Percentiles rank a stretch among this genome's conserved stretches.
phyloP scores from a whole-genome alignment of 345 rosid genomes.

The Erodium maritimum region DNA sequence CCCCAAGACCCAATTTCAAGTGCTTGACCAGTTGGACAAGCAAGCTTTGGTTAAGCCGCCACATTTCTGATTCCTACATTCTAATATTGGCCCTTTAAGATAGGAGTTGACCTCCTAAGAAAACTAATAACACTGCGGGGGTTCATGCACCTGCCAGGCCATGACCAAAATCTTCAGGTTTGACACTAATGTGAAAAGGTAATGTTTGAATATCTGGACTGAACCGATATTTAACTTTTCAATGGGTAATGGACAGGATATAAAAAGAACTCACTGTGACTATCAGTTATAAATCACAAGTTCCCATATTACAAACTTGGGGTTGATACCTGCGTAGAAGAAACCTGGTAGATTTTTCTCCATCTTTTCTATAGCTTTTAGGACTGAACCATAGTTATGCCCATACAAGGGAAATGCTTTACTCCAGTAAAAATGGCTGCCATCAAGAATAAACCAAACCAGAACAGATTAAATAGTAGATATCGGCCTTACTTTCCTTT shows the following conservation, averaged over 20 bases:
- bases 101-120: too few species aligned
- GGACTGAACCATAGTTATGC: conserved; percentile 44
- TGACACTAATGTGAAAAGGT: too few species aligned
- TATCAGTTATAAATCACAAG: background rate
- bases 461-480: conserved; percentile 1
- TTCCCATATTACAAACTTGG: conserved; percentile 1
- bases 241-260: background rate
- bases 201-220: background rate
- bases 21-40: too few species aligned
- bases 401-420: conserved; percentile 81
- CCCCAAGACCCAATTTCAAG: too few species aligned
- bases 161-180: too few species aligned
- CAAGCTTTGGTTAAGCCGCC: too few species aligned
- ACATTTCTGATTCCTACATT: too few species aligned
- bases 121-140: too few species aligned
- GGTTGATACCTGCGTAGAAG: conserved; percentile 72
- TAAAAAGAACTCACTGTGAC: background rate
- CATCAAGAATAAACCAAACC: conserved; percentile 6
- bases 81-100: too few species aligned
- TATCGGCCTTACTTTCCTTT: background rate
- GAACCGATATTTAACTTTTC: background rate
- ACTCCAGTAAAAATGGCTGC: conserved; percentile 88
- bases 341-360: conserved; percentile 83
- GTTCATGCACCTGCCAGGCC: too few species aligned
- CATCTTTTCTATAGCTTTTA: conserved; percentile 64